Evolutionary conservation across 2,329 filamentous ascomycete species (phyloP), one percentile per base, ranked within the genome.

Genomic region (Diaporthe longicolla): DNA sequence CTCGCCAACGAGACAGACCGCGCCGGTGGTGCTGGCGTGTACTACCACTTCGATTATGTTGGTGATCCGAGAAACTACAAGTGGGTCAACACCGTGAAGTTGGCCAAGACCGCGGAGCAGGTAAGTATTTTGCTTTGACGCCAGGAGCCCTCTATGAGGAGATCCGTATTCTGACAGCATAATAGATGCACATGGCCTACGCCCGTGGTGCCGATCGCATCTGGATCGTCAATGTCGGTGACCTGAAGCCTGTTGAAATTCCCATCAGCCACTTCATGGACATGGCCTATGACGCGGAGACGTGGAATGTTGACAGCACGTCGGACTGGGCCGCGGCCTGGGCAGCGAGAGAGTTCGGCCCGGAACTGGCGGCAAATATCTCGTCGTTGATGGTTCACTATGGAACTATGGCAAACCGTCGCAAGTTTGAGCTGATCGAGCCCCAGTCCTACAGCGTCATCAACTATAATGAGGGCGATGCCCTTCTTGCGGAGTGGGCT

Each of bases 191-290:
- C 75, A 83, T 91, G 70, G 89, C 91, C 2, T 89, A 91, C 72
- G 85, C 89, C 29, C 86, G 89, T 52, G 84, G 89, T 2, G 91
- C 90, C 4, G 85, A 88, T 76, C 84, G 88, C 24, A 90, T 93
- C 75, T 93, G 91, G 91, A 87, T 93, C 57, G 89, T 92, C 77
- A 93, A 93, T 76, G 89, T 93, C 26, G 91, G 90, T 54, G 91
- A 93, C 78, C 85, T 93, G 75, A 93, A 93, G 82, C 89, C 89
- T 0, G 84, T 91, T 4, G 85, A 93, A 82, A 85, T 93, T 21
- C 90, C 91, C 26, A 90, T 93, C 79, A 90, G 85, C 78, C 91
- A 93, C 80, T 93, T 91, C 83, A 84, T 93, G 76, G 91, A 93
- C 76, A 85, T 93, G 75, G 92, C 91, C 1, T 94, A 93, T 79